Conservation (phyloP, 2,329 filamentous ascomycete genomes). For the Pestalotiopsis sp. region DNA sequence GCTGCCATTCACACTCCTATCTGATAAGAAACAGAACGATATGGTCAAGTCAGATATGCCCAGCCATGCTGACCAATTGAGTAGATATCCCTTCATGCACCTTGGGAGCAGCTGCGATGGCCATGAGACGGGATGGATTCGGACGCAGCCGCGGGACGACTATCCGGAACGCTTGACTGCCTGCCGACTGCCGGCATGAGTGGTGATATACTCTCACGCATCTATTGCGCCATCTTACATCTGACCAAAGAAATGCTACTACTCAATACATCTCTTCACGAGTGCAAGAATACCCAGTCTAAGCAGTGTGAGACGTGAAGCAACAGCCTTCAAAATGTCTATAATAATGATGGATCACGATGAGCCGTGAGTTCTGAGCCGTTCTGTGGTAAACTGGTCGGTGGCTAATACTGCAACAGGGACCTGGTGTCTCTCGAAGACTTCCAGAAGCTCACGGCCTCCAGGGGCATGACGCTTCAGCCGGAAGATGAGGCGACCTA, state of each 20-base stretch:
- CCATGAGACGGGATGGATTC: background rate
- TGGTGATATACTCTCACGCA: background rate
- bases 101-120: background rate
- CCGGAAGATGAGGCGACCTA: constrained; percentile 5
- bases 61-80: background rate
- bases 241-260: no score
- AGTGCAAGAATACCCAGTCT: background rate
- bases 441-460: constrained; percentile 9
- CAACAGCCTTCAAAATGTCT: background rate
- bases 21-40: background rate
- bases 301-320: background rate
- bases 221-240: background rate
- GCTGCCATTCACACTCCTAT: background rate
- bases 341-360: constrained; percentile 7
- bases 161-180: background rate
- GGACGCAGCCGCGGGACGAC: background rate
- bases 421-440: constrained; percentile 7
- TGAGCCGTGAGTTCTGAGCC: background rate
- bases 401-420: background rate
- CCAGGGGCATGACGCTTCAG: background rate
- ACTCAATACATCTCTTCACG: background rate
- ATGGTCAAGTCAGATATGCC: background rate
- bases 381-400: background rate
- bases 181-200: background rate
- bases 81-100: background rate